Base-by-base conservation (phyloP, 1,284 basidiomycete genomes). In the Malassezia slooffiae region DNA sequence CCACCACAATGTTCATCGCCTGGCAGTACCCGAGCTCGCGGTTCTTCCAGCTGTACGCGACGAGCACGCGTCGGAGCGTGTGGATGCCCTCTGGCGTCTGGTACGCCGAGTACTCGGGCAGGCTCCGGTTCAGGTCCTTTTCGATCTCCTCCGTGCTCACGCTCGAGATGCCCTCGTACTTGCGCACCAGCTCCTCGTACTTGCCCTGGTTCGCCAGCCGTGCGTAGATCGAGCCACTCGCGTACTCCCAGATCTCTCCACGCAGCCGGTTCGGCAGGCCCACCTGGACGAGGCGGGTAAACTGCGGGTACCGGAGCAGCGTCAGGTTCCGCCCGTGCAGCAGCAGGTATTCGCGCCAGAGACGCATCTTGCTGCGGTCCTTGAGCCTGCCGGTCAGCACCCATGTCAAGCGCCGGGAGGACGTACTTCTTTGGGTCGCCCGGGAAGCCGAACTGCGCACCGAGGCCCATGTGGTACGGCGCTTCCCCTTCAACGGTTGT, bases 71-170 rank as follows among this genome's bases (percentile, higher is more conserved):
- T 41, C 93, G 75, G 48, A 99, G 75, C 6, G 85, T 82, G 33
- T 60, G 57, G 42, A 69, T 60, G 13, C 66, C 66, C 31, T 63
- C 49, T 2, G 55, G 43, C 8, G 54, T 52, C 37, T 69, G 66
- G 31, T 62, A 69, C 13, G 59, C 66, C 1, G 60, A 57, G 35
- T 67, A 69, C 31, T 69, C 66, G 7, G 69, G 69, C 15, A 70
- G 45, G 32, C 58, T 61, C 16, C 93, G 79, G 72, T 95, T 91
- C 29, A 99, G 72, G 70, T 99, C 93, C 72, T 99, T 99, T 72
- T 97, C 93, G 38, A 99, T 99, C 70, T 99, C 93, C 69, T 99
- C 93, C 0, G 91, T 93, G 59, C 86, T 89, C 7, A 84, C 84
- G 40, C 79, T 89, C 17, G 79, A 80, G 47, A 81, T 77, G 10